Percentiles rank a stretch among this genome's conserved stretches.
These are phyloP conservation scores for Teunomyces cretensis DNA, from an alignment of 805 yeast genomes.

Conservation along the genomic window DNA sequence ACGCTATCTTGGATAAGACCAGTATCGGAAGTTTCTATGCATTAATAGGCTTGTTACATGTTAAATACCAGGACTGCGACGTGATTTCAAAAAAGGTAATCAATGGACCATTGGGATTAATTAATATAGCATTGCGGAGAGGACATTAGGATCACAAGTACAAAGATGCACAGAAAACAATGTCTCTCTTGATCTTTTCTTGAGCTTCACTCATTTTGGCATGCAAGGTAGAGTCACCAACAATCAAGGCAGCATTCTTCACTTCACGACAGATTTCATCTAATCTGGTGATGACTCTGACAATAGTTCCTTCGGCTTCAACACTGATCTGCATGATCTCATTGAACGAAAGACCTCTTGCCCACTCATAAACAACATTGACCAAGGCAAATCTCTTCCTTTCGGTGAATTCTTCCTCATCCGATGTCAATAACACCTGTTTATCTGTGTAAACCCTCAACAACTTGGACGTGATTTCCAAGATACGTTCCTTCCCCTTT, in stretches of 20 bases:
- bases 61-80: conserved; percentile 25
- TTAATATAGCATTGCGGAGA: conserved; percentile 16
- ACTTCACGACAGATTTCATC: conserved; percentile 96
- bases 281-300: conserved; percentile 87
- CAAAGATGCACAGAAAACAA: conserved; percentile 93
- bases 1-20: conserved; percentile 19
- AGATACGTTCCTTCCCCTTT: conserved; percentile 62
- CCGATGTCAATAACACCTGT: conserved; percentile 75
- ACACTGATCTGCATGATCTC: conserved; percentile 87
- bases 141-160: conserved; percentile 49
- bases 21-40: conserved; percentile 39
- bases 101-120: conserved; percentile 31
- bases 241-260: conserved; percentile 87
- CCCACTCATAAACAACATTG: conserved; percentile 98
- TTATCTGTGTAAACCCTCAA: conserved; percentile 60
- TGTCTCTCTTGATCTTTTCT: conserved; percentile 92
- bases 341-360: conserved; percentile 86
- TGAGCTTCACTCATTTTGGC: conserved; percentile 90
- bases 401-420: conserved; percentile 82
- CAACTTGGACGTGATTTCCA: conserved; percentile 65
- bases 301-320: conserved; percentile 96
- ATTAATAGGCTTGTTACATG: conserved; percentile 33
- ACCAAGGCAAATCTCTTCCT: conserved; percentile 84
- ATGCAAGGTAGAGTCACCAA: conserved; percentile 90
- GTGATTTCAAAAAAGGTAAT: conserved; percentile 24